Evolutionary conservation across 2,329 filamentous ascomycete genomes (phyloP).

Genomic region (Thermomyces lanuginosus): DNA sequence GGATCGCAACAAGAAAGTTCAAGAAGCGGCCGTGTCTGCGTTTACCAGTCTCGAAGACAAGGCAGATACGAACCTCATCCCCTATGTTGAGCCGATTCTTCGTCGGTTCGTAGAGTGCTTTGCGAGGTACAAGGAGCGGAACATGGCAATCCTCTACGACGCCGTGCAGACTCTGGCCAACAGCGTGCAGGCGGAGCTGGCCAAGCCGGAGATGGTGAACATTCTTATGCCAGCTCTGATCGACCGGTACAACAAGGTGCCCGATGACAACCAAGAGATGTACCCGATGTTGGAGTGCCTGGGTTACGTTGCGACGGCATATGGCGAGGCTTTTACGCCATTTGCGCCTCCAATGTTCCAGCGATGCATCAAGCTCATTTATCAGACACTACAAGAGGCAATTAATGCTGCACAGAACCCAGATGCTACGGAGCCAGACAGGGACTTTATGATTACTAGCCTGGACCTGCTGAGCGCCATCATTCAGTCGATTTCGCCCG

Average conservation of each 20-base stretch:
- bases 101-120: slow-evolving; percentile 88
- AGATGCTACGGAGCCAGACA: slow-evolving; percentile 64
- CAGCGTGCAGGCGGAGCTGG: slow-evolving; percentile 65
- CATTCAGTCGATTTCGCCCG: slow-evolving; percentile 66
- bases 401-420: slow-evolving; percentile 53
- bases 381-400: slow-evolving; percentile 72
- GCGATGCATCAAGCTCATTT: slow-evolving; percentile 80
- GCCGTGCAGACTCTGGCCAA: slow-evolving; percentile 95
- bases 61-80: slow-evolving; percentile 60
- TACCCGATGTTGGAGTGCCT: slow-evolving; percentile 94
- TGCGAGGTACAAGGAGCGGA: slow-evolving; percentile 88
- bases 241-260: slow-evolving; percentile 68
- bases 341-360: slow-evolving; percentile 77
- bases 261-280: slow-evolving; percentile 78
- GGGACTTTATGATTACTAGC: slow-evolving; percentile 92
- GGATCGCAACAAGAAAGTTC: slow-evolving; percentile 93
- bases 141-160: slow-evolving; percentile 98
- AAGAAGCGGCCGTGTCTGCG: slow-evolving; percentile 87
- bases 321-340: slow-evolving; percentile 65
- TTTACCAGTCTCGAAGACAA: slow-evolving; percentile 95
- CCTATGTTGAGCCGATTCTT: slow-evolving; percentile 79
- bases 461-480: slow-evolving; percentile 85
- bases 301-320: slow-evolving; percentile 78
- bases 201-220: slow-evolving; percentile 63
- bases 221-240: slow-evolving; percentile 88